Evolutionary conservation across 331 rosid species (phyloP), one percentile per base, ranked within the genome.

Genomic region (Prunus yedoensis): DNA sequence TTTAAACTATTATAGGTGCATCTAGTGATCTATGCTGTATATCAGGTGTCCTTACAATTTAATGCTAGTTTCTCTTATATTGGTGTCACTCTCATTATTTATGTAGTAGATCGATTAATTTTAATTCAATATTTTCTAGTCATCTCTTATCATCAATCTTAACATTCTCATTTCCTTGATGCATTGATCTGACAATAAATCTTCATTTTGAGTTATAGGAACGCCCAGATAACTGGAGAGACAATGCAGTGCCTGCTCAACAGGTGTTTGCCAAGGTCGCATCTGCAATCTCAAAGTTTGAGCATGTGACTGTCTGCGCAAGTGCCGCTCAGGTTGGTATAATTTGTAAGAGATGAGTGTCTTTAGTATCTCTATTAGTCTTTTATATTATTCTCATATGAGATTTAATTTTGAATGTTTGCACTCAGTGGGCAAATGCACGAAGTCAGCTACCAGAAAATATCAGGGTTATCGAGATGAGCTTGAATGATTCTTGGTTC

Each of bases 171-270:
- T 30, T 7, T 30, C 67, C 10, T 30, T 43, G 45, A 62, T 3
- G 46, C 10, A 6, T 30, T 62, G 67, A 30, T 16, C 45, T 80
- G 63, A 52, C 60, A 11, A 67, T 75, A 7, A 62, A 59, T 50
- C 38, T 64, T 81, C 56, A 12, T 77, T 70, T 57, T 21, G 84
- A 65, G 70, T 86, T 56, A 66, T 79, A 94, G 99, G 99, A 94
- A 83, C 96, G 99, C 38, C 50, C 86, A 0, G 99, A 94, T 82
- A 94, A 92, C 82, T 94, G 97, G 99, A 84, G 97, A 78, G 88
- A 88, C 51, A 69, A 64, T 28, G 99, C 93, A 4, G 72, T 67
- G 65, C 97, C 77, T 64, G 91, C 72, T 52, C 99, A 95, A 74
- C 32, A 17, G 1, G 90, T 84, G 32, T 92, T 90, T 74, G 85